A percentile compares a stretch with the other conserved stretches of the same genome.
Conservation (phyloP, 495 filamentous ascomycete genomes). For the Podospora sp. region DNA sequence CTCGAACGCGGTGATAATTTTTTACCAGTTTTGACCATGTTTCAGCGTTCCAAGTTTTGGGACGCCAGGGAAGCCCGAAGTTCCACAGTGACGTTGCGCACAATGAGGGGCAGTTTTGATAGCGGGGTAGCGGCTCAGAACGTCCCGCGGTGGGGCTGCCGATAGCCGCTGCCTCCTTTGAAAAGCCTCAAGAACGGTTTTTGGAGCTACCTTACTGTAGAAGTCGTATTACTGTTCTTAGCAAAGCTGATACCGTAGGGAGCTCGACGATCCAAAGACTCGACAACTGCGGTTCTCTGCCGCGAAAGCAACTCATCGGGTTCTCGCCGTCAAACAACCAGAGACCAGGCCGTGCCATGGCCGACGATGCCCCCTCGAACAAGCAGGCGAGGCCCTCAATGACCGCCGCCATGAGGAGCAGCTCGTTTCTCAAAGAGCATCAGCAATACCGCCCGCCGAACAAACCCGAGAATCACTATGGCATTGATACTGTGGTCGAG, state of each 20-base stretch:
- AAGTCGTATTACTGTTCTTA: not conserved
- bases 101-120: conserved; percentile 3
- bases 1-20: not conserved
- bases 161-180: conserved; percentile 2
- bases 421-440: conserved; percentile 71
- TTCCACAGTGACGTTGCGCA: conserved; percentile 10
- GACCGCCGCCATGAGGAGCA: conserved; percentile 58
- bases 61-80: not conserved
- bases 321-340: not conserved
- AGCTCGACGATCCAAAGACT: not conserved
- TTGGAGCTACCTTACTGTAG: not conserved
- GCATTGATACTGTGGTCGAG: conserved; percentile 59
- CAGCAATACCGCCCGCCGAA: conserved; percentile 72
- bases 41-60: not conserved
- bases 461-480: conserved; percentile 53
- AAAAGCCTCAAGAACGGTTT: conserved; percentile 1
- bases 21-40: not conserved
- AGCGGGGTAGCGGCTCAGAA: not conserved
- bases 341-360: conserved; percentile 31
- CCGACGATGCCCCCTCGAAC: conserved; percentile 34
- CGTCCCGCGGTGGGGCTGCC: not conserved
- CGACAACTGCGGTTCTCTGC: not conserved
- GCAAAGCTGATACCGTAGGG: not conserved
- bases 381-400: conserved; percentile 48
- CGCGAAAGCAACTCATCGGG: not conserved